These are phyloP conservation scores for Westerdykella sp. DNA, from an alignment of 2,329 filamentous ascomycete species.

Conservation along the genomic window DNA sequence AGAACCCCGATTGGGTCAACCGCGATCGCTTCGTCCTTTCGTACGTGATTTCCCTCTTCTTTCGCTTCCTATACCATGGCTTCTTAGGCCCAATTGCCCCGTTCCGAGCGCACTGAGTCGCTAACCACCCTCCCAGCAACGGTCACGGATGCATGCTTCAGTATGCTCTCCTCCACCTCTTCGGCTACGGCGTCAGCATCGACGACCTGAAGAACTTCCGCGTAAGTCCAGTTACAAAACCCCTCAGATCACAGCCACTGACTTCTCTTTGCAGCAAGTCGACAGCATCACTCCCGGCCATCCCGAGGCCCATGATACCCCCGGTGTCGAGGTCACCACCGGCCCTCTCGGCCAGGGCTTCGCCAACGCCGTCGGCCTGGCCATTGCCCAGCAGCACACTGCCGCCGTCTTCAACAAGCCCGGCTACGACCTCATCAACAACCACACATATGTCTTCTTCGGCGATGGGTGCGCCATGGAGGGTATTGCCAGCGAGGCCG, in stretches of 20 bases:
- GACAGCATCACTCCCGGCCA: constrained; percentile 89
- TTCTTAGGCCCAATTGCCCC: not conserved
- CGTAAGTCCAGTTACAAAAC: constrained; percentile 55
- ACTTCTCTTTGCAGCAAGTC: constrained; percentile 46
- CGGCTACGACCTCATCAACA: constrained; percentile 82
- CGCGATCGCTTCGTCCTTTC: constrained; percentile 98
- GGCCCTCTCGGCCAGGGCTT: constrained; percentile 97
- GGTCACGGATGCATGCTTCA: constrained; percentile 99
- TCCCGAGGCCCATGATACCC: constrained; percentile 93
- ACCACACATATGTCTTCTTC: constrained; percentile 96
- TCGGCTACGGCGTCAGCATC: constrained; percentile 78
- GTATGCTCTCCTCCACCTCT: constrained; percentile 95
- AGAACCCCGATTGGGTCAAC: constrained; percentile 97
- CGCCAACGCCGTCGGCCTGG: constrained; percentile 93
- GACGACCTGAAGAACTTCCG: constrained; percentile 96
- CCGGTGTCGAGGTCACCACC: constrained; percentile 95
- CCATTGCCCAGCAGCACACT: constrained; percentile 90
- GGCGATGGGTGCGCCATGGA: constrained; percentile 99
- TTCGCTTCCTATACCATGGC: not conserved
- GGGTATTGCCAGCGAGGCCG: constrained; percentile 90
- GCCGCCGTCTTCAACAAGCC: constrained; percentile 94
- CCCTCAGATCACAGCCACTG: constrained; percentile 27
- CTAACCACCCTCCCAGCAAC: constrained; percentile 55
- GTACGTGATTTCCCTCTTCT: constrained; percentile 54
- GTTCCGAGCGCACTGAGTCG: too few species aligned